A percentile compares a stretch with the other conserved stretches of the same genome.
phyloP scores from a whole-genome alignment of 352 stramenopile genomes.

The Globisporangium cederbergense region DNA sequence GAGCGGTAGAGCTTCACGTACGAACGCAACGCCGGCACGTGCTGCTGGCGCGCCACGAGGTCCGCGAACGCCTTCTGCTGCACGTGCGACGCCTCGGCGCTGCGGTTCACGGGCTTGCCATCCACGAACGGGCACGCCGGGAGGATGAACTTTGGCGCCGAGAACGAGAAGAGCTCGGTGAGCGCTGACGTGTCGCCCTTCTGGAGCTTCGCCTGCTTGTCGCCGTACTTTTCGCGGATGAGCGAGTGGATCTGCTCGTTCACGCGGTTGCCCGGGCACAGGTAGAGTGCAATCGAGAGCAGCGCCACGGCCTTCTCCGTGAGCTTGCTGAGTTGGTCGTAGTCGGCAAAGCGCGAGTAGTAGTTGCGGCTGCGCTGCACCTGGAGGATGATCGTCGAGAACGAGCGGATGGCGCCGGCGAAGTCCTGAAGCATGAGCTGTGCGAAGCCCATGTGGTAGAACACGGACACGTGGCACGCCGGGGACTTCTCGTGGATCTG shows the following conservation, averaged over 20 bases:
- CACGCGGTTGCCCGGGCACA: constrained; percentile 85
- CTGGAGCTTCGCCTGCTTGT: constrained; percentile 86
- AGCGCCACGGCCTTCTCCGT: constrained; percentile 95
- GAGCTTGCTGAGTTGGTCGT: constrained; percentile 94
- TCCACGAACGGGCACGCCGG: constrained; percentile 61
- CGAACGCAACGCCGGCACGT: constrained; percentile 89
- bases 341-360: constrained; percentile 89
- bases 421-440: constrained; percentile 98
- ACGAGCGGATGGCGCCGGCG: constrained; percentile 88
- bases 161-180: constrained; percentile 91
- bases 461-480: constrained; percentile 91
- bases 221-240: constrained; percentile 93
- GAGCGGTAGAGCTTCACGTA: constrained; percentile 98
- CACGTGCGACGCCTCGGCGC: constrained; percentile 59
- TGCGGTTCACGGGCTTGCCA: constrained; percentile 53
- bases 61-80: constrained; percentile 88
- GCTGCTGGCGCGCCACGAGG: constrained; percentile 86
- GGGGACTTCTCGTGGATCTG: constrained; percentile 91
- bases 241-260: constrained; percentile 84
- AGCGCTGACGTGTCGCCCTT: constrained; percentile 80
- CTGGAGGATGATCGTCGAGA: constrained; percentile 88
- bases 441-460: constrained; percentile 97
- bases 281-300: constrained; percentile 86
- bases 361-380: constrained; percentile 89
- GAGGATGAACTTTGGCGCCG: constrained; percentile 95